These are phyloP conservation scores for Xylaria flabelliformis DNA, from an alignment of 495 filamentous ascomycete genomes.

Conservation along the genomic window DNA sequence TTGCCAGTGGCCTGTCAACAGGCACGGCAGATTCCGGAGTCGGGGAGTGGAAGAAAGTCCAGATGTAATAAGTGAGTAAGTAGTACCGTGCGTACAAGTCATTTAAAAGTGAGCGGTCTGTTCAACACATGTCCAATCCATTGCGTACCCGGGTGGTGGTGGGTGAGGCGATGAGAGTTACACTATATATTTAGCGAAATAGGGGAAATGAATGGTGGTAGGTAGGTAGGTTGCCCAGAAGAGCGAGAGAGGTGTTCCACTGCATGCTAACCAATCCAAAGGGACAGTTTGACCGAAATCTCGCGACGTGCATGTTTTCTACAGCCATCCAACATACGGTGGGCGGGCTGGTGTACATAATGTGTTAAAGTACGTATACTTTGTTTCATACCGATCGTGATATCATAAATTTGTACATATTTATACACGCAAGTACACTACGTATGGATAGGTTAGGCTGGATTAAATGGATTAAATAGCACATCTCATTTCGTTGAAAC, in stretches of 20 bases:
- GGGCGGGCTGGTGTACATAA: not conserved
- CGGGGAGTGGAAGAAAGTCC: not conserved
- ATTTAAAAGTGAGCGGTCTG: not conserved
- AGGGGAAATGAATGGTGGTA: not conserved
- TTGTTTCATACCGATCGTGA: not conserved
- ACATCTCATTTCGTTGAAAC: slow-evolving; percentile 7
- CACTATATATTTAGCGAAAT: slow-evolving; percentile 8
- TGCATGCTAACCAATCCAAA: slow-evolving; percentile 22
- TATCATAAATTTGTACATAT: not conserved
- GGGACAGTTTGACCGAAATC: slow-evolving; percentile 24
- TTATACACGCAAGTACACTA: not conserved
- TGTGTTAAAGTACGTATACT: not conserved
- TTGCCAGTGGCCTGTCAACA: not conserved
- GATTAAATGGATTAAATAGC: not conserved
- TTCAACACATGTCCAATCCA: not conserved
- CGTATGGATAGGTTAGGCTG: not conserved
- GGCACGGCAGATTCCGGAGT: slow-evolving; percentile 8
- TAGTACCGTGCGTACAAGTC: not conserved
- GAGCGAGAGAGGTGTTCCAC: slow-evolving; percentile 17
- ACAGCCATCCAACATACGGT: not conserved
- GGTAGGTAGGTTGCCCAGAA: not conserved
- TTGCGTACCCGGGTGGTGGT: not conserved
- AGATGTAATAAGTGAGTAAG: not conserved
- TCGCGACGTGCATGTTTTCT: slow-evolving; percentile 11
- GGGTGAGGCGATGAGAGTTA: slow-evolving; percentile 2